Evolutionary conservation across 2,329 filamentous ascomycete species (phyloP).

Genomic region (Hymenoscyphus linearis): DNA sequence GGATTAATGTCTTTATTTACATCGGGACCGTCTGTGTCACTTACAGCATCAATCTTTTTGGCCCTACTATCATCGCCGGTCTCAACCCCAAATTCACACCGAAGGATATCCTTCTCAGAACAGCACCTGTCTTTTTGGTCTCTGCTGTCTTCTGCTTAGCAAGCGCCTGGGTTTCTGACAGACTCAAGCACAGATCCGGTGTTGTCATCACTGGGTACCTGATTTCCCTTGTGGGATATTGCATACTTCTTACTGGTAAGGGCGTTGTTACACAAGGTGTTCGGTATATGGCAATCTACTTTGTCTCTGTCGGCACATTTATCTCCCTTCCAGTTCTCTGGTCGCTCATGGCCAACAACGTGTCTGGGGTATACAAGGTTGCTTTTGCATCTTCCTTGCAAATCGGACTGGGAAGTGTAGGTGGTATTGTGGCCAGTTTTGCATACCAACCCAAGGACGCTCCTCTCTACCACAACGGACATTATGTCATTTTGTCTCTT

Average conservation of each 20-base stretch:
- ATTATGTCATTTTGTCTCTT: not conserved
- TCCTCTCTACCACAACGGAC: not conserved
- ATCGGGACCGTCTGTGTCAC: slow-evolving; percentile 1
- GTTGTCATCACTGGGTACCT: slow-evolving; percentile 3
- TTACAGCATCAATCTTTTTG: slow-evolving; percentile 4
- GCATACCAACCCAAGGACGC: slow-evolving; percentile 1
- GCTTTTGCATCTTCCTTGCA: slow-evolving; percentile 4
- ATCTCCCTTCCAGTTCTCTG: slow-evolving; percentile 4
- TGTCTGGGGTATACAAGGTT: slow-evolving; percentile 2
- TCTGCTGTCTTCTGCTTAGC: slow-evolving; percentile 1
- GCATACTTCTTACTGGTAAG: not conserved
- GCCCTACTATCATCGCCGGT: slow-evolving; percentile 1
- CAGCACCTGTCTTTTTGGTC: slow-evolving; percentile 1
- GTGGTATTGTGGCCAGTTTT: slow-evolving; percentile 2
- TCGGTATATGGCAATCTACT: slow-evolving; percentile 6
- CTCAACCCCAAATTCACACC: slow-evolving; percentile 5
- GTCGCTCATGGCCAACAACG: slow-evolving; percentile 6
- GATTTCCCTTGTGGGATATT: not conserved
- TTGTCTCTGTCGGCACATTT: slow-evolving; percentile 3
- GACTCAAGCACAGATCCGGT: slow-evolving; percentile 1
- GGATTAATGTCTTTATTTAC: slow-evolving; percentile 5
- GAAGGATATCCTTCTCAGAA: not conserved
- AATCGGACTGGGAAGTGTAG: slow-evolving; percentile 3
- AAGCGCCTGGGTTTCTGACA: slow-evolving; percentile 2
- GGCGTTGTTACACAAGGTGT: not conserved